Evolutionary conservation across 352 stramenopile species (phyloP).

Genomic region (Globisporangium ultimum): DNA sequence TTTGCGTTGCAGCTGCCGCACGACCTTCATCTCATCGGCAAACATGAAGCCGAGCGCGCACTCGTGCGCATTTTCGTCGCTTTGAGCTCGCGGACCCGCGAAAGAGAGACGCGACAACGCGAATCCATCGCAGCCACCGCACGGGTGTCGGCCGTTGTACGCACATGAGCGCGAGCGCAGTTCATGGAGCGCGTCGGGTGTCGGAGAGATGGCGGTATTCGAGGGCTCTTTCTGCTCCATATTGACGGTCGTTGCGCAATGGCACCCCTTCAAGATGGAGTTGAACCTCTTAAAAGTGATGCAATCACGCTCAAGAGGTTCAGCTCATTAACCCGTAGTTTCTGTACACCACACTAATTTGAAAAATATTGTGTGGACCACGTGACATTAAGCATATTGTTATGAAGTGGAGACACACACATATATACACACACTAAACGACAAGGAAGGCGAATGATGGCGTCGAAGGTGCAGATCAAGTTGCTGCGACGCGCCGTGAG

Average conservation of each 20-base stretch:
- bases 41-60: conserved; percentile 41
- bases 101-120: conserved; percentile 25
- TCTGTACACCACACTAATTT: not conserved
- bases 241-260: not conserved
- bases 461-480: conserved; percentile 3
- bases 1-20: conserved; percentile 44
- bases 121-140: conserved; percentile 7
- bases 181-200: conserved; percentile 16
- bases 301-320: not conserved
- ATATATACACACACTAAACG: not conserved
- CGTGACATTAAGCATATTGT: not conserved
- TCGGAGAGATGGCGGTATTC: not conserved
- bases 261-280: conserved; percentile 18
- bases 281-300: conserved; percentile 9
- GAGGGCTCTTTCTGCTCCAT: conserved; percentile 4
- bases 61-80: conserved; percentile 50
- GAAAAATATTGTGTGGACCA: not conserved
- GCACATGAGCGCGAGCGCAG: conserved; percentile 26
- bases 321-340: no score
- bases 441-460: conserved; percentile 6
- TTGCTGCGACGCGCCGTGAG: not conserved
- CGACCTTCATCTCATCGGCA: conserved; percentile 61
- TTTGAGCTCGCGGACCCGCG: conserved; percentile 16
- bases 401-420: not conserved
- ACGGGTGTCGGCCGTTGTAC: conserved; percentile 1